These are phyloP conservation scores for Inga leiocalycina DNA, from an alignment of 306 rosid species.

Conservation along the genomic window DNA sequence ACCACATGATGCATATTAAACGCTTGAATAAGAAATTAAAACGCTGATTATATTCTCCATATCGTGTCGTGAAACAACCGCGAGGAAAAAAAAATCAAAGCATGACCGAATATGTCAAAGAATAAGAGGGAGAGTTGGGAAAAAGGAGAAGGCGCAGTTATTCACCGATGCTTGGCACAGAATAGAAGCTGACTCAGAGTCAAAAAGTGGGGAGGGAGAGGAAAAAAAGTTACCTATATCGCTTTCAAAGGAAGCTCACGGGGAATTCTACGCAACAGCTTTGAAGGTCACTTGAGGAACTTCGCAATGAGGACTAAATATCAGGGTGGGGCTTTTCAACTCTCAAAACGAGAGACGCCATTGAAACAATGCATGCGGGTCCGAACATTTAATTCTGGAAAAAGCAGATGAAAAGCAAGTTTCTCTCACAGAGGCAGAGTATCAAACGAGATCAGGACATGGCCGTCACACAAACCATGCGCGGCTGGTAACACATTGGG, in stretches of 20 bases:
- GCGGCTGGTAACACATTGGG: not conserved
- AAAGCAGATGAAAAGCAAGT: not conserved
- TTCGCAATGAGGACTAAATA: not conserved
- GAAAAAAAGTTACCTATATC: not conserved
- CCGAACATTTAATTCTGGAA: not conserved
- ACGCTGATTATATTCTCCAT: constrained; percentile 15
- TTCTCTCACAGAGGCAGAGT: not conserved
- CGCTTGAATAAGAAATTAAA: not conserved
- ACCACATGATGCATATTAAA: not conserved
- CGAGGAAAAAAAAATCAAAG: constrained; percentile 26
- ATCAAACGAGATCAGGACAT: not conserved
- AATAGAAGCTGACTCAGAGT: not conserved
- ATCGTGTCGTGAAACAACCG: constrained; percentile 17
- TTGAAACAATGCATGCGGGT: constrained; percentile 6
- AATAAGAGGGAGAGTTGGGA: constrained; percentile 23
- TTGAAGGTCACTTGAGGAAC: not conserved
- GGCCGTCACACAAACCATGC: not conserved
- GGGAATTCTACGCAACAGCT: not conserved
- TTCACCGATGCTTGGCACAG: not conserved
- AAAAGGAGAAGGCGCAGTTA: constrained; percentile 11
- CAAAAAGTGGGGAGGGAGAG: not conserved
- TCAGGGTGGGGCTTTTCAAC: not conserved
- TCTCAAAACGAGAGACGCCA: not conserved
- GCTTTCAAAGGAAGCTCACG: not conserved
- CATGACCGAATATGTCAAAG: constrained; percentile 30